Evolutionary conservation across 2,329 filamentous ascomycete genomes (phyloP), one percentile per base, ranked within the genome.

Genomic region (Trichoderma pleuroti): DNA sequence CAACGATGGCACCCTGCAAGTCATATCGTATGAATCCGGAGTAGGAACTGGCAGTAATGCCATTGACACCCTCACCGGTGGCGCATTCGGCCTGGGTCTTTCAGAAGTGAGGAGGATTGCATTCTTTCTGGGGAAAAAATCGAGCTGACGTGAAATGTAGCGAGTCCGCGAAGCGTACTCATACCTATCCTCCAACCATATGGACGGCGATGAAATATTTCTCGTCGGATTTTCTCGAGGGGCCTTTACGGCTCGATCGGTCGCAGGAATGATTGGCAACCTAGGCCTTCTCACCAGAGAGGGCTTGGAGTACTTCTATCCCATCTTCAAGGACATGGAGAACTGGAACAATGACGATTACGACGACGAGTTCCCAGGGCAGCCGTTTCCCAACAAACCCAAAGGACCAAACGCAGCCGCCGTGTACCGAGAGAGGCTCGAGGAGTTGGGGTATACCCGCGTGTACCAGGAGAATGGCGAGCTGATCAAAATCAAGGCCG

Each of bases 161-260:
- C 78, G 82, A 70, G 84, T 91, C 67, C 85, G 87, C 14, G 88
- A 90, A 76, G 86, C 87, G 1, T 91, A 91, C 75, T 83, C 85
- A 5, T 91, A 90, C 75, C 80, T 90, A 2, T 89, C 87, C 68
- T 84, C 86, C 74, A 91, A 90, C 78, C 90, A 90, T 74, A 82
- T 83, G 68, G 83, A 85, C 67, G 86, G 86, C 3, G 87, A 89
- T 72, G 84, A 88, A 72, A 87, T 89, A 61, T 78, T 87, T 60
- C 81, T 88, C 32, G 77, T 88, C 32, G 87, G 87, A 4, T 89
- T 87, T 80, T 88, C 86, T 1, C 83, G 87, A 16, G 87, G 87
- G 5, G 87, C 87, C 5, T 89, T 88, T 74, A 89, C 86, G 0
- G 86, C 83, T 3, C 82, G 86, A n/a, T 87, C 85, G 4, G 82